A percentile compares a stretch with the other conserved stretches of the same genome.
phyloP scores from a whole-genome alignment of 352 stramenopile species.

The Phytophthora rubi region DNA sequence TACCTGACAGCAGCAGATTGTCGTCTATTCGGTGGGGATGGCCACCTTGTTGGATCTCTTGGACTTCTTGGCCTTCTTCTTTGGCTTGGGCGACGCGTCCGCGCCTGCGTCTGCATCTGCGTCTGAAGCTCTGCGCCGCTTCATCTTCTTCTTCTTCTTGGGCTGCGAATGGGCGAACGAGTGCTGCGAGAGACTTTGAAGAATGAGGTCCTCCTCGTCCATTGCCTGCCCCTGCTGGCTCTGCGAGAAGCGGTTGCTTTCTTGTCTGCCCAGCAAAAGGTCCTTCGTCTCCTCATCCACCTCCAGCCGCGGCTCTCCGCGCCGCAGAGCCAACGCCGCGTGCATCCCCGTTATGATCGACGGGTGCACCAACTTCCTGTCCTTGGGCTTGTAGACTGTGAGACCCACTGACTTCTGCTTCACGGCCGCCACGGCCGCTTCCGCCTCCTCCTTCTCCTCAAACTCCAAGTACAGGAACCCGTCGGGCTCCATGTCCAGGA shows the following conservation, averaged over 20 bases:
- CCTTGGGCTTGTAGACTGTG: conserved; percentile 21
- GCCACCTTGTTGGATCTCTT: conserved; percentile 14
- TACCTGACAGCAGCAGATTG: neutral
- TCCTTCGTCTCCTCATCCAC: conserved; percentile 50
- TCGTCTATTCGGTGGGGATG: conserved; percentile 22
- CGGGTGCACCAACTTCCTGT: conserved; percentile 15
- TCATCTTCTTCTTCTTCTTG: conserved; percentile 49
- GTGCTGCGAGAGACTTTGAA: conserved; percentile 80
- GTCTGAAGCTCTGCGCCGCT: conserved; percentile 9
- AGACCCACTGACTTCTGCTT: conserved; percentile 26
- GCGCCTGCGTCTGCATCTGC: neutral
- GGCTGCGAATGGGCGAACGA: conserved; percentile 45
- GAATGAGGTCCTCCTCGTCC: conserved; percentile 75
- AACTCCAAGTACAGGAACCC: conserved; percentile 80
- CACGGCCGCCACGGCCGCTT: conserved; percentile 47
- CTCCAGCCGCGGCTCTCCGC: conserved; percentile 35
- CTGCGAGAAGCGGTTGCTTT: conserved; percentile 57
- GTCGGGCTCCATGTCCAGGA: conserved; percentile 56
- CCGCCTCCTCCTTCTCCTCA: conserved; percentile 41
- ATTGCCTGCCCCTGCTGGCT: conserved; percentile 36
- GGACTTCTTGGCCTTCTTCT: conserved; percentile 12
- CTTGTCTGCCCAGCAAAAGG: conserved; percentile 58
- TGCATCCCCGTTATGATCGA: conserved; percentile 45
- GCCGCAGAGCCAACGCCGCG: conserved; percentile 49
- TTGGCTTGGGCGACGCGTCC: neutral